phyloP scores from a whole-genome alignment of 495 filamentous ascomycete species.

The Halenospora varia region DNA sequence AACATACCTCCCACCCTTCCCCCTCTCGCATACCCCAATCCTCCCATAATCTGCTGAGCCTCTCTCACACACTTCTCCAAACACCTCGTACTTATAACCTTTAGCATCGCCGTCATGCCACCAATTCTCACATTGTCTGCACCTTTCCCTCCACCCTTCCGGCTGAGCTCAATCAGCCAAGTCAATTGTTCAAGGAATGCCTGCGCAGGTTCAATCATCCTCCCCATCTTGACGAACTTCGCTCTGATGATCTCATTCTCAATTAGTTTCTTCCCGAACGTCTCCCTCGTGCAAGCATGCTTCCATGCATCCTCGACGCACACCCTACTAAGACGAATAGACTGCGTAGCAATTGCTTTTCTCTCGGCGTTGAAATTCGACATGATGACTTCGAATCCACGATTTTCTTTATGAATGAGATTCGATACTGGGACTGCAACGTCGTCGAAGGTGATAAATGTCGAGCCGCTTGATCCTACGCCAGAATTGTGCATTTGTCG shows the following conservation, averaged over 20 bases:
- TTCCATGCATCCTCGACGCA: conserved; percentile 46
- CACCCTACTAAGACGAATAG: conserved; percentile 40
- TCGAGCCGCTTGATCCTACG: conserved; percentile 33
- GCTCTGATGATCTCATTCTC: conserved; percentile 41
- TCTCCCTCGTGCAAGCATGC: conserved; percentile 44
- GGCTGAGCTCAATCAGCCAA: conserved; percentile 26
- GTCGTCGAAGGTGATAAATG: conserved; percentile 45
- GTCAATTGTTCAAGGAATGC: conserved; percentile 45
- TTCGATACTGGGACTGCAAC: conserved; percentile 41
- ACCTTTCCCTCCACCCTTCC: conserved; percentile 33
- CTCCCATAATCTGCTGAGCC: conserved; percentile 29
- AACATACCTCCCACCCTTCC: conserved; percentile 28
- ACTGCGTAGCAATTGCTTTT: conserved; percentile 37
- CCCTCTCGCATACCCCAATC: conserved; percentile 30
- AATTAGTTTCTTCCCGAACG: conserved; percentile 45
- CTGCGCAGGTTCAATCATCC: conserved; percentile 45
- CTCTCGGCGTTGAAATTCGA: conserved; percentile 49
- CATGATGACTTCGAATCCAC: conserved; percentile 47
- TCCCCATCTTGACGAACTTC: conserved; percentile 45
- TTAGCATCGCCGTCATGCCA: conserved; percentile 35
- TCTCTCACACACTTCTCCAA: conserved; percentile 26
- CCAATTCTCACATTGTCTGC: conserved; percentile 40
- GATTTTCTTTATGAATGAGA: conserved; percentile 42
- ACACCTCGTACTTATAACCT: conserved; percentile 24
- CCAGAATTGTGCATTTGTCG: conserved; percentile 31